Conservation (phyloP, 129 eudicot genomes). For the Sambucus nigra region DNA sequence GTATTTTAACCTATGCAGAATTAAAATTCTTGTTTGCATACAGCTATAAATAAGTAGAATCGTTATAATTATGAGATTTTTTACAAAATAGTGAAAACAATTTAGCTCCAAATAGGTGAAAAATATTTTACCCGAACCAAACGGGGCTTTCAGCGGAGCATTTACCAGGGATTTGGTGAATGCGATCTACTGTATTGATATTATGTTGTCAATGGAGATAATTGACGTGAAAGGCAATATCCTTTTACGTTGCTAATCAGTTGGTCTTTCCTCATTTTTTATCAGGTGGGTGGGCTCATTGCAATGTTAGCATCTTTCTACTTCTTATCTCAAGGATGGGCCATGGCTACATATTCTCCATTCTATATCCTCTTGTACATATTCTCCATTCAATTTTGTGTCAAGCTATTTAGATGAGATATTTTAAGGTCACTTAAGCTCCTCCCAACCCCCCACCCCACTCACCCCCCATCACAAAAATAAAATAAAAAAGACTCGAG, state of each 20-base stretch:
- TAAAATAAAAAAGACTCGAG: not conserved
- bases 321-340: slow-evolving; percentile 96
- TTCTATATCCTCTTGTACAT: slow-evolving; percentile 60
- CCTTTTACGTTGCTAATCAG: not conserved
- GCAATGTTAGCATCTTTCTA: slow-evolving; percentile 88
- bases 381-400: not conserved
- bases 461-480: too few species aligned
- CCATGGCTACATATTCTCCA: slow-evolving; percentile 70
- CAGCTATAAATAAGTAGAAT: too few species aligned
- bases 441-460: too few species aligned
- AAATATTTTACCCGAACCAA: too few species aligned
- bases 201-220: not conserved
- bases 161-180: not conserved
- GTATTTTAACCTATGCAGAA: too few species aligned
- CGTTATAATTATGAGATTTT: too few species aligned
- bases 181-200: not conserved
- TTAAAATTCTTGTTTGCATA: too few species aligned
- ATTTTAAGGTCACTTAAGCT: too few species aligned
- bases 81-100: too few species aligned
- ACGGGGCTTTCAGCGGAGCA: too few species aligned
- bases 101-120: too few species aligned
- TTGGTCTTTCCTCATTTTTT: slow-evolving; percentile 1
- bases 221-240: not conserved
- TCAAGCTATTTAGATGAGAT: too few species aligned
- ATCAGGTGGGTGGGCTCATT: slow-evolving; percentile 80